Evolutionary conservation across 306 rosid species (phyloP), one percentile per base, ranked within the genome.

Genomic region (Canavalia ensiformis): DNA sequence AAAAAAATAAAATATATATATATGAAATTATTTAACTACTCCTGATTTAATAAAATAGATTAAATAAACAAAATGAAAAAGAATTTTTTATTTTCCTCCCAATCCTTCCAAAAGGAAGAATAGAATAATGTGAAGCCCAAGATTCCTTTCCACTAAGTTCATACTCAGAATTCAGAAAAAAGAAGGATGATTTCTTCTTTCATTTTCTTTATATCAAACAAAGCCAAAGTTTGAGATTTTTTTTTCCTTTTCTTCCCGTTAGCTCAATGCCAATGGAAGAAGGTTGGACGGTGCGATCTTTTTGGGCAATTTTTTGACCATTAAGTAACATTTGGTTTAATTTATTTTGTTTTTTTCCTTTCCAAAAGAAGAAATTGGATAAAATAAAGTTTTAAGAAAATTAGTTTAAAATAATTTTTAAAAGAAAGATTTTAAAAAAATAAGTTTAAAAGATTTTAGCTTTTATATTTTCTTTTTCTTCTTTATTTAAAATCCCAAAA

Each of bases 241-340:
- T 12, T 11, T 11, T 35, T n/a, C 7, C 68, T 12, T 4, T 37
- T 37, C 41, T 37, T 37, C 41, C 41, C 41, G 41, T 37, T 37
- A 1, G n/a, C 4, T 12, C 68, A 63, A 63, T 6, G 68, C 10
- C 7, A 35, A 34, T 12, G 30, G 3, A 63, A 29, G 44, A 11
- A 29, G 28, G 47, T 39, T 64, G 70, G 70, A 13, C 70, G 70
- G 50, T 64, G 70, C 11, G 70, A 64, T 7, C 31, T 64, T 64
- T 64, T 64, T n/a, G 33, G 7, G 11, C 50, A 28, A 34, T 39
- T 12, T 18, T 18, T 18, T 18, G 25, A 18, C 25, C 25, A 18
- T 18, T 18, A 18, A 18, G 25, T 18, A 18, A 18, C 25, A 18
- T 18, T 18, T 18, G 25, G 25, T 18, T 18, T 18, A 18, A 18